Evolutionary conservation across 306 rosid species (phyloP).

Genomic region (Vigna trinervia): DNA sequence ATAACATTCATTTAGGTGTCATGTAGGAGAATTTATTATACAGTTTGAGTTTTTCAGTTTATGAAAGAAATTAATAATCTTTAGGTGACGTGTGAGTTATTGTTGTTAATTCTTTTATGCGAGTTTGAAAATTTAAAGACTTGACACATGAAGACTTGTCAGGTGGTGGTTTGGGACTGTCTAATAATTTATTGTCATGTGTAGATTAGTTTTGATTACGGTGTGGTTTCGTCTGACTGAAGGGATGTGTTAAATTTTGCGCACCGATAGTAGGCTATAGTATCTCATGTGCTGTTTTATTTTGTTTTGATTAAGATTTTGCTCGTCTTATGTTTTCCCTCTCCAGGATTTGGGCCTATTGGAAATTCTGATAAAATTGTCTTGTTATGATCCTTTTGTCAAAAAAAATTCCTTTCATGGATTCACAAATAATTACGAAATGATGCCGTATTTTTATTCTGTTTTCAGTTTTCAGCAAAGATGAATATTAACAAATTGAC

Average conservation of each 20-base stretch:
- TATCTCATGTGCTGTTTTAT: neutral
- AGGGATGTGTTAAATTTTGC: neutral
- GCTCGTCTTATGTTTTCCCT: neutral
- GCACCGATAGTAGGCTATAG: neutral
- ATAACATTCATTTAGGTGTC: neutral
- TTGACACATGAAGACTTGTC: neutral
- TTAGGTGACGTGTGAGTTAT: neutral
- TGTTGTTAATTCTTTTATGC: neutral
- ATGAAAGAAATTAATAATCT: neutral
- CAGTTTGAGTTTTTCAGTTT: too few relatives aligned
- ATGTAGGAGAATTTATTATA: neutral
- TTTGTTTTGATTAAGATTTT: slow-evolving; percentile 8
- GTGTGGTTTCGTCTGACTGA: neutral
- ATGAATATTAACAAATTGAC: too few relatives aligned
- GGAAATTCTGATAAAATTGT: neutral
- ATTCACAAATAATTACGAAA: too few relatives aligned
- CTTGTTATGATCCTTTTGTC: neutral
- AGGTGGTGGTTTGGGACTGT: neutral
- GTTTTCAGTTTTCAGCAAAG: too few relatives aligned
- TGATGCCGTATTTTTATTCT: too few relatives aligned
- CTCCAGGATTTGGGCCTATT: slow-evolving; percentile 9
- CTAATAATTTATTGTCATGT: neutral
- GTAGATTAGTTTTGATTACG: neutral
- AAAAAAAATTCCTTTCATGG: neutral
- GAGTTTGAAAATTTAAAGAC: neutral